Base-by-base conservation (phyloP, 768 basidiomycete species). In the Phaffia australis region DNA sequence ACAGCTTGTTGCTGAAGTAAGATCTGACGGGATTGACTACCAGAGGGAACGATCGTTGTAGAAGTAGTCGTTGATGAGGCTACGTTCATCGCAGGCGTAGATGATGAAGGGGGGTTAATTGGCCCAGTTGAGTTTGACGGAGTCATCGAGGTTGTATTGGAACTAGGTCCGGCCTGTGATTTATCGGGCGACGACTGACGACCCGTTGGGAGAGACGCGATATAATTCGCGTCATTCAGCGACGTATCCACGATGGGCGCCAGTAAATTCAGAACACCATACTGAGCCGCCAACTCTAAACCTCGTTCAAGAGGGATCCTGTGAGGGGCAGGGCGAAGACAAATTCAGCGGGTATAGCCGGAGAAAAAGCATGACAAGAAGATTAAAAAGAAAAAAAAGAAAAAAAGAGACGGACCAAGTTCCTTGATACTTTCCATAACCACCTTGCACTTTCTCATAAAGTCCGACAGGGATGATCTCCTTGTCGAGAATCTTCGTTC, bases 401-500 rank as follows among this genome's bases (percentile, higher is more conserved):
- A 48, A 51, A n/a, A 5, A 50, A 29, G 18, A 18, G 48, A 71
- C 85, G 74, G 73, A 94, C 94, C 95, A 99, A 65, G 94, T 98
- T 70, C 95, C 95, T 76, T 99, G 95, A 76, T 97, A 99, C 79
- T 97, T 94, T 29, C 95, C 95, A 75, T 98, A 98, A 35, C 95
- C 95, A 49, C 95, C 95, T 76, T 98, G 95, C 6, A 99, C 90
- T 76, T 98, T 98, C 77, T 99, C 94, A 77, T 95, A 90, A 77
- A 87, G 87, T 56, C 91, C 92, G 65, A 71, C 70, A 52, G 69
- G 87, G 52, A 93, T 82, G 69, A 99, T 90, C 79, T 99, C 94
- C 77, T 93, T 95, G 81, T 98, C 79, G 42, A 79, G 72, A 56
- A 98, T 95, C 82, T 97, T 97, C 19, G 94, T 97, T 50, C 95